Base-by-base conservation (phyloP, 2,329 filamentous ascomycete genomes). In the Nemania sp. region DNA sequence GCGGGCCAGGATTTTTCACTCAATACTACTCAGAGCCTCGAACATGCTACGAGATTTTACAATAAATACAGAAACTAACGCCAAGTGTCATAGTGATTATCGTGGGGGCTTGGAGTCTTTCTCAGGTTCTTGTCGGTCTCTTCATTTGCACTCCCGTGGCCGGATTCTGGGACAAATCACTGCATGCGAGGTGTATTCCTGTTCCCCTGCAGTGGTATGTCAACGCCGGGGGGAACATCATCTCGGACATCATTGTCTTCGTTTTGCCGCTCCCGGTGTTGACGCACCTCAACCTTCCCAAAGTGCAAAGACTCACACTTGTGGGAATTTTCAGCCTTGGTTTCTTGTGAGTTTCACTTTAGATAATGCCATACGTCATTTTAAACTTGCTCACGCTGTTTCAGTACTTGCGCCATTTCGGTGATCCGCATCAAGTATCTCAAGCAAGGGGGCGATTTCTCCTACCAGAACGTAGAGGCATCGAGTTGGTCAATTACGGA, bases 361-460 rank as follows among this genome's bases (percentile, higher is more conserved):
- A 8, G 12, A 31, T 20, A 6, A 19, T 20, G 9, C 7, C 12
- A 19, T 12, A n/a, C 36, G 15, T 5, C 15, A 8, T 11, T 14
- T 33, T 24, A 9, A 6, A 14, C 26, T 40, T 19, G 19, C 51
- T 49, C 19, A 54, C 19, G 9, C 4, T 12, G 28, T 11, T 7
- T 17, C 26, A 70, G 64, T 36, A 74, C 72, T 0, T 72, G 69
- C 49, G 67, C 68, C 20, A 73, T 75, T 40, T 74, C 71, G 4
- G 62, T 73, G 37, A 70, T 74, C 49, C 69, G 73, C 17, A 66
- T 75, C 37, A 68, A 69, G 30, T 74, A 68, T 49, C 67, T 74
- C 24, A 54, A 65, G 3, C 62, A 69, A 11, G 67, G 66, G 15
- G 52, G 61, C 3, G 72, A 75, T 55, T 64, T 68, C 22, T 71